Conservation (phyloP, 169 alveolate genomes). For the Plasmodium sp. region DNA sequence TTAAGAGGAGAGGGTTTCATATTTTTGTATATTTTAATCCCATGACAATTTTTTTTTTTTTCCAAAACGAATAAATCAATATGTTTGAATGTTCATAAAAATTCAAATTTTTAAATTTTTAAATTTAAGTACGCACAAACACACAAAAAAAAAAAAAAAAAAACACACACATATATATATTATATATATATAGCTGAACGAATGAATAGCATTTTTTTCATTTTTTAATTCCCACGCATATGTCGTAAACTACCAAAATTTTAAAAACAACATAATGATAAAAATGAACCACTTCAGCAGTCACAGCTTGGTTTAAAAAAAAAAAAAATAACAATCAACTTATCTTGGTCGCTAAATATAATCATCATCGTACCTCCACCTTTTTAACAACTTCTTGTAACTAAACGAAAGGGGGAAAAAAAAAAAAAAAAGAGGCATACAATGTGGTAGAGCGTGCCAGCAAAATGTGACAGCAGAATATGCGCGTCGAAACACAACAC, state of each 20-base stretch:
- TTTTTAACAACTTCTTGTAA: conserved; percentile 57
- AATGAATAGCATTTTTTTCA: conserved; percentile 9
- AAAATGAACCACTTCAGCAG: not conserved
- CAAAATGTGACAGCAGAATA: not conserved
- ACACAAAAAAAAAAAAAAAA: conserved; percentile 19
- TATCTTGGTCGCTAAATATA: conserved; percentile 13
- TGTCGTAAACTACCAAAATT: conserved; percentile 48
- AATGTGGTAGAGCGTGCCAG: not conserved
- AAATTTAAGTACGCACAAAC: not conserved
- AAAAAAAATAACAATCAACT: not conserved
- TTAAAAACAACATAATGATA: conserved; percentile 22
- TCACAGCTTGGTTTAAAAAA: conserved; percentile 21
- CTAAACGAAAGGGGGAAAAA: conserved; percentile 14
- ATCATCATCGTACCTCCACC: conserved; percentile 76
- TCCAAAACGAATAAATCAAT: conserved; percentile 58
- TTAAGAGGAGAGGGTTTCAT: not conserved
- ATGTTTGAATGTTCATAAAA: conserved; percentile 32
- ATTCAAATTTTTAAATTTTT: conserved; percentile 36
- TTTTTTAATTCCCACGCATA: not conserved
- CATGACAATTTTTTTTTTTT: conserved; percentile 35
- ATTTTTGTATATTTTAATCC: conserved; percentile 31
- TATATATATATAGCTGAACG: not conserved
- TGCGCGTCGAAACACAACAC: not conserved
- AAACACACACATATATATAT: not conserved
- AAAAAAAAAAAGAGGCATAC: not conserved